These are phyloP conservation scores for Rhodotorula toruloides DNA, from an alignment of 768 basidiomycete species.

Conservation along the genomic window DNA sequence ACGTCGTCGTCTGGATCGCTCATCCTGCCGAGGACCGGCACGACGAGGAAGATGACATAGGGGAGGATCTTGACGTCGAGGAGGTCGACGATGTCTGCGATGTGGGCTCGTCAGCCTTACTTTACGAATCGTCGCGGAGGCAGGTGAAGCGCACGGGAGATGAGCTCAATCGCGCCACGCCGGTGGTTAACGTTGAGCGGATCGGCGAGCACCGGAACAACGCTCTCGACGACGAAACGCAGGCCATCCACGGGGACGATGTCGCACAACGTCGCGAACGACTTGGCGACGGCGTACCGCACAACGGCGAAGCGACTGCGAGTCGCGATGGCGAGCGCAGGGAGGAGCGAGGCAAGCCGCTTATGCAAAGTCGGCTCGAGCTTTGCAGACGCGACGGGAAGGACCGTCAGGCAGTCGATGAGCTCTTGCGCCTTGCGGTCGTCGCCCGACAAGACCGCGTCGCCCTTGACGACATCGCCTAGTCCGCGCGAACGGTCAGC, in stretches of 20 bases:
- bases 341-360: conserved; percentile 67
- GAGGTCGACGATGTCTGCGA: conserved; percentile 76
- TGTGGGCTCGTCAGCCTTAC: too few relatives aligned
- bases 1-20: conserved; percentile 88
- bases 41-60: conserved; percentile 93
- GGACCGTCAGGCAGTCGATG: conserved; percentile 83
- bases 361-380: conserved; percentile 67
- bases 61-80: conserved; percentile 92
- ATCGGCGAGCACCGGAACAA: conserved; percentile 78
- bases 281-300: conserved; percentile 76
- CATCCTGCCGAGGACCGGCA: conserved; percentile 94
- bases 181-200: conserved; percentile 65
- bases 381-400: conserved; percentile 72
- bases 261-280: conserved; percentile 80
- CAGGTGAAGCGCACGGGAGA: conserved; percentile 67
- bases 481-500: background rate
- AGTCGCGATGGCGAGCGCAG: conserved; percentile 68
- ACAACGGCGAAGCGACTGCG: conserved; percentile 83
- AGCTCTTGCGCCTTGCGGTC: conserved; percentile 73
- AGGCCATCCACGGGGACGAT: conserved; percentile 80
- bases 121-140: too few relatives aligned
- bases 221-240: conserved; percentile 77
- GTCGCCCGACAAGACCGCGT: conserved; percentile 59
- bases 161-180: conserved; percentile 82
- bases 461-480: conserved; percentile 50